phyloP scores from a whole-genome alignment of 139 green algal genomes.

The Micractinium conductrix region DNA sequence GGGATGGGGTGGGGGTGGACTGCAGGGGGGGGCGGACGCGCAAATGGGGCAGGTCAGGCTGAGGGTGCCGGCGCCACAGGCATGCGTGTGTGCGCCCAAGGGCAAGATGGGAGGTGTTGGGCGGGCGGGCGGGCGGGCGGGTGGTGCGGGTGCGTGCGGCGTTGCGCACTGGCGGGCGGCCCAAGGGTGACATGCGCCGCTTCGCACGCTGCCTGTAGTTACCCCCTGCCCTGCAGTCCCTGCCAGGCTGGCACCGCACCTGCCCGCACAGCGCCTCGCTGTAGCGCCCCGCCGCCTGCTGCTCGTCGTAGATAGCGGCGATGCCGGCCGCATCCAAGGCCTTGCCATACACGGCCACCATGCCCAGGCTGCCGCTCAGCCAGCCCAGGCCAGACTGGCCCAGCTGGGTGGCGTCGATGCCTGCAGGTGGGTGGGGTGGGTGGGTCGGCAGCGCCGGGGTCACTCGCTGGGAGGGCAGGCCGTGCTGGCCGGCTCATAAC shows the following conservation, averaged over 20 bases:
- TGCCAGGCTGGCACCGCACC: neutral
- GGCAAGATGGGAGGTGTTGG: too few species aligned
- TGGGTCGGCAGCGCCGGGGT: too few species aligned
- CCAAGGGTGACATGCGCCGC: too few species aligned
- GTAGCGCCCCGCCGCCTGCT: neutral
- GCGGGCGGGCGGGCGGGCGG: too few species aligned
- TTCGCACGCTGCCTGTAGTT: too few species aligned
- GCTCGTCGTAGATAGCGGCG: neutral
- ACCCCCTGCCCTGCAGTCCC: neutral
- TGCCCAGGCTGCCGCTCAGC: neutral
- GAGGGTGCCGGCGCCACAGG: too few species aligned
- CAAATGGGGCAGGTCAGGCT: neutral
- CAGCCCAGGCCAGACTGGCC: neutral
- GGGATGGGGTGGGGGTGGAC: neutral
- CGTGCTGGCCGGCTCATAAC: too few species aligned
- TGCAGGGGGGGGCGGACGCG: neutral
- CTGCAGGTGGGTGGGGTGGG: too few species aligned
- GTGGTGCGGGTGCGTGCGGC: too few species aligned
- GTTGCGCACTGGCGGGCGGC: too few species aligned
- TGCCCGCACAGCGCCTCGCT: neutral
- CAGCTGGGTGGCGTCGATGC: neutral
- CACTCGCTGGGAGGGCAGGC: too few species aligned
- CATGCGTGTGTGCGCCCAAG: too few species aligned
- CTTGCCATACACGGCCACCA: conserved; percentile 1
- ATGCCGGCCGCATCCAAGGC: neutral